Evolutionary conservation across 2,329 filamentous ascomycete genomes (phyloP), one percentile per base, ranked within the genome.

Genomic region (Trichoderma gracile): DNA sequence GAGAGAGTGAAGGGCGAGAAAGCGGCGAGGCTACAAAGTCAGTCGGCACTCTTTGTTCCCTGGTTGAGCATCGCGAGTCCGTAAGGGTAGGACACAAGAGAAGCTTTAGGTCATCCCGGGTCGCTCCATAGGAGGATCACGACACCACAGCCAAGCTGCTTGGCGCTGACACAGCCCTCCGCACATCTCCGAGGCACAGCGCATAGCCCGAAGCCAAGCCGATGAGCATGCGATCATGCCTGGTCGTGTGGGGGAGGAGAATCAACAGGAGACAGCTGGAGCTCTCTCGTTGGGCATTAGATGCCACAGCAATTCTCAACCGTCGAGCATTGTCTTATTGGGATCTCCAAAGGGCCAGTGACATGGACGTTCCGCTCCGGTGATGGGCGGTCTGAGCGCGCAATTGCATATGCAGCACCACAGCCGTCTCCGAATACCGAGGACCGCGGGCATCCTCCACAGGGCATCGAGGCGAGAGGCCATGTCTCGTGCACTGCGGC

Each of bases 121-220:
- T 23, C 23, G 21, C 33, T 61, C 33, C 47, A 61, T 52, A 61
- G 43, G 42, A 43, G 47, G 33, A 53, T 60, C 57, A 52, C 38
- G 57, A 52, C 47, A 52, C 47, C 47, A 61, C 43, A 61, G 38
- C 57, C 47, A 52, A 61, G 57, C 9, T 43, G 38, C 57, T 61
- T 52, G 47, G 57, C 57, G 25, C 38, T 30, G 52, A 61, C 57
- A 61, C 33, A 50, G 19, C 38, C 38, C 8, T 61, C 57, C 2
- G 46, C 21, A 25, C 57, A 58, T 49, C 30, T 58, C 56, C 56
- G 56, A 47, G 33, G 33, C 46, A 42, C n/a, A 49, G 33, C 56
- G 23, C 33, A 45, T 50, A 59, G 33, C 56, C 56, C 56, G 3
- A 59, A 59, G 25, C 30, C 33, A 47, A n/a, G 19, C 15, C 9